Base-by-base conservation (phyloP, 345 rosid genomes). In the Alliaria petiolata region DNA sequence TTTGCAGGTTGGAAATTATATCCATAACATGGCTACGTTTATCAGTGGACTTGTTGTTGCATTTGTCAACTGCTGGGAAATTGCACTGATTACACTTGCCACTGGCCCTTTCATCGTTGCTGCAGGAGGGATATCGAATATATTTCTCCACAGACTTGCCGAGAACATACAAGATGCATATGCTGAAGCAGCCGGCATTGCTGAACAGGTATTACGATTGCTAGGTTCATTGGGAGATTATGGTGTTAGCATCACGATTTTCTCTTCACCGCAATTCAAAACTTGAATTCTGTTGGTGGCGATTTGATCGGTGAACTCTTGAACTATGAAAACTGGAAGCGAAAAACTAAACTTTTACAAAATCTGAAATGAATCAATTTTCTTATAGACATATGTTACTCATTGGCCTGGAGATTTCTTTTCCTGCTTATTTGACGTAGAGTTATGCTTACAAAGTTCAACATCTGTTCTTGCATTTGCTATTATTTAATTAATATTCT, bases 141-240 rank as follows among this genome's bases (percentile, higher is more conserved):
- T 92, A 74, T 92, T 90, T 81, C 96, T 92, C 70, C 98, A 92
- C 34, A 83, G 95, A 81, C 97, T 90, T 69, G 97, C 98, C 26
- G 98, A 93, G 88, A 93, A 89, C 76, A 93, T 93, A 76, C 98
- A 93, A 81, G 98, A 90, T 86, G 97, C 98, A 67, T 93, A 90
- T 81, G 96, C 98, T 34, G 98, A 93, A 80, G 98, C 98, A 45
- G 98, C 97, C 52, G 82, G 98, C 68, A 82, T 88, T 55, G 98
- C 98, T 67, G 98, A 90, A 81, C 98, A 93, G 97, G 98, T 91
- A 76, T 71, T 36, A n/a, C 40, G 11, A 75, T 62, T 68, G 30
- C 13, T 69, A 30, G n/a, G 59, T 76, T 45, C 28, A 35, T 61
- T 68, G 11, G 14, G 50, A 40, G 12, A 66, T 39, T 19, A 59